Percentiles rank a stretch among this genome's conserved stretches.
phyloP scores from a whole-genome alignment of 2,329 filamentous ascomycete species.

The Coniochaeta sp. region DNA sequence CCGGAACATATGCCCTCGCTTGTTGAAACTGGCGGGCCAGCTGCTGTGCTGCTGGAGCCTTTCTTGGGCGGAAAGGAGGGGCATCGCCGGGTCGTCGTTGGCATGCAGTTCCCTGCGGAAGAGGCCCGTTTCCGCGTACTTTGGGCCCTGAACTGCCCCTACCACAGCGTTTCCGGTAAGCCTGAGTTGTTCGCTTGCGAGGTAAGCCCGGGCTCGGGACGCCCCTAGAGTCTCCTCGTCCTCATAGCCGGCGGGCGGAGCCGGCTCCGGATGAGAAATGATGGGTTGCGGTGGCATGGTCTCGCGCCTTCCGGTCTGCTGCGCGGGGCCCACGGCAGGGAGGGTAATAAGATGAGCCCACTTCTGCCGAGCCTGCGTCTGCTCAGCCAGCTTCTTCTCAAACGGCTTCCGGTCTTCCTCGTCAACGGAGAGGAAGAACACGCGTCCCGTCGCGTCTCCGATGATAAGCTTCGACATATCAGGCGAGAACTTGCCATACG shows the following conservation, averaged over 20 bases:
- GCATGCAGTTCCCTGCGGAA: constrained; percentile 43
- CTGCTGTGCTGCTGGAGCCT: constrained; percentile 33
- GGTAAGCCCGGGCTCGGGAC: constrained; percentile 20
- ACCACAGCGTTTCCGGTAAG: constrained; percentile 38
- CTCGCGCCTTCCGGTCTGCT: constrained; percentile 12
- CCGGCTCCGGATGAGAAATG: constrained; percentile 42
- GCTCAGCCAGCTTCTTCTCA: no score
- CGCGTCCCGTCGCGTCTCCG: constrained; percentile 54
- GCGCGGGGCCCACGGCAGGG: neutral
- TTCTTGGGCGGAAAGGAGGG: constrained; percentile 37
- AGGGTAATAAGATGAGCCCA: constrained; percentile 6
- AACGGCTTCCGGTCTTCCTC: no score
- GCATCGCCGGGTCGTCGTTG: constrained; percentile 31
- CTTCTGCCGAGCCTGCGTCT: no score
- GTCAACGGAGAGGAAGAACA: constrained; percentile 47
- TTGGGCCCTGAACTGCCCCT: constrained; percentile 49
- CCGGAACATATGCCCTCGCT: neutral
- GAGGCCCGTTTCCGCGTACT: constrained; percentile 38
- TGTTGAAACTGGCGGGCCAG: neutral
- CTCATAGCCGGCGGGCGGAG: constrained; percentile 26
- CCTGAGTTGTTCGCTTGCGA: constrained; percentile 33
- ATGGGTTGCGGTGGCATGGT: constrained; percentile 40
- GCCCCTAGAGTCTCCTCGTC: no score
- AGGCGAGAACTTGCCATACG: constrained; percentile 50
- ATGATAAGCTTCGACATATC: constrained; percentile 48